A percentile compares a stretch with the other conserved stretches of the same genome.
These are phyloP conservation scores for Beta vulgaris DNA, from an alignment of 148 eudicot species.

Conservation along the genomic window DNA sequence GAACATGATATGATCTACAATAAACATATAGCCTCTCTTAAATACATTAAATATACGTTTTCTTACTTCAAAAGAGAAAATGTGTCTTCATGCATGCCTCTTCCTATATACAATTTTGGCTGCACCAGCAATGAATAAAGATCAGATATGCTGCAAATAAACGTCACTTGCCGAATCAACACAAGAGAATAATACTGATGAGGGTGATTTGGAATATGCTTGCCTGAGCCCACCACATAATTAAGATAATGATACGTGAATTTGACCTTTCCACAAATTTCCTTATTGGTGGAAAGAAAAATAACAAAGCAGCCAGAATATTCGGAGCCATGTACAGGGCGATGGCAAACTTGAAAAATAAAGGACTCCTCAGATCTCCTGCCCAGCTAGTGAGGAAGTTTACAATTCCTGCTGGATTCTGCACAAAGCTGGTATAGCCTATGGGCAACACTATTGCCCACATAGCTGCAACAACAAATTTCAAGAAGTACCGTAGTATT, in stretches of 20 bases:
- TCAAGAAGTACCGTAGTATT: constrained; percentile 79
- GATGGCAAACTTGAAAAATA: constrained; percentile 60
- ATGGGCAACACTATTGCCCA: constrained; percentile 92
- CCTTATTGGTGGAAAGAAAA: constrained; percentile 70
- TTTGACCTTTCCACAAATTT: constrained; percentile 78
- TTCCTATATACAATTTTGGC: constrained; percentile 94
- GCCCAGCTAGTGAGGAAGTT: constrained; percentile 70
- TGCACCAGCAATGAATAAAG: constrained; percentile 33
- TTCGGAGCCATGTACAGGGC: constrained; percentile 83
- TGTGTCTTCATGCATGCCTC: constrained; percentile 99
- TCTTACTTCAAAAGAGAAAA: constrained; percentile 88
- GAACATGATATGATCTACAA: constrained; percentile 7
- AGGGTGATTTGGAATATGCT: constrained; percentile 25
- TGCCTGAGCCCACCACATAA: constrained; percentile 99
- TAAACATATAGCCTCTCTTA: constrained; percentile 9
- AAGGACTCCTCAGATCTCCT: constrained; percentile 48
- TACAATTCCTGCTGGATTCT: constrained; percentile 62
- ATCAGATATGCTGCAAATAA: not conserved
- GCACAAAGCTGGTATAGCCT: constrained; percentile 57
- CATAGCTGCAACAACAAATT: constrained; percentile 69
- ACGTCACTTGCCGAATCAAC: not conserved
- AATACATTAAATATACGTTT: constrained; percentile 6
- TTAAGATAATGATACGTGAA: constrained; percentile 55
- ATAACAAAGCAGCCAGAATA: constrained; percentile 62
- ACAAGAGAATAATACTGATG: not conserved